Conservation (phyloP, 768 basidiomycete species). For the Termitomyces sp. region DNA sequence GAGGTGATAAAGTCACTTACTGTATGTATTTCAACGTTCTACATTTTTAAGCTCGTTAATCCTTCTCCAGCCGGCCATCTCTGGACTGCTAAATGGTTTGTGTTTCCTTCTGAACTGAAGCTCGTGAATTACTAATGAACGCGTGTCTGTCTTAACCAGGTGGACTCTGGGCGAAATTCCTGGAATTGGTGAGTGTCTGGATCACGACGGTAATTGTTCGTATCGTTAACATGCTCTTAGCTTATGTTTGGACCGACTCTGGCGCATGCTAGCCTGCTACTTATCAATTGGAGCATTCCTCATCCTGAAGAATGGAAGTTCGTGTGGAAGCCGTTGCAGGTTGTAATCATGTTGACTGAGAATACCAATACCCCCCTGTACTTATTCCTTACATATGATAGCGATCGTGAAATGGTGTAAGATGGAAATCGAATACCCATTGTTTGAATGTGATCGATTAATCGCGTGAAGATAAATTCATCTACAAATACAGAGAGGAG, state of each 20-base stretch:
- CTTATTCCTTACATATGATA: not conserved
- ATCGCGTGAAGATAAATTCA: not conserved
- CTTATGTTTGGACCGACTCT: constrained; percentile 49
- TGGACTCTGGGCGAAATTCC: constrained; percentile 58
- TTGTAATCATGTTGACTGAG: not conserved
- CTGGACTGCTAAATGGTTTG: constrained; percentile 53
- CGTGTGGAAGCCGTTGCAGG: too few species aligned
- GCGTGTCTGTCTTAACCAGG: constrained; percentile 11
- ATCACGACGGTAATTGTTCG: not conserved
- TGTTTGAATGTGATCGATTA: too few species aligned
- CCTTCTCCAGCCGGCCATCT: constrained; percentile 36
- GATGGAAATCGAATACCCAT: not conserved
- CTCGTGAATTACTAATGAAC: not conserved
- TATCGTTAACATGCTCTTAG: constrained; percentile 19
- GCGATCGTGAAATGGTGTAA: not conserved
- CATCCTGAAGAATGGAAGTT: not conserved
- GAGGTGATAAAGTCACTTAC: constrained; percentile 41
- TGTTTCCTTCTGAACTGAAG: not conserved
- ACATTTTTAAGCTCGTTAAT: not conserved
- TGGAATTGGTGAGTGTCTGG: constrained; percentile 37
- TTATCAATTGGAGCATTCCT: not conserved
- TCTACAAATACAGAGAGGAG: constrained; percentile 73
- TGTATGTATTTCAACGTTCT: constrained; percentile 21
- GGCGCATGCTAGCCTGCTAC: constrained; percentile 34
- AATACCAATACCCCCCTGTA: not conserved